phyloP scores from a whole-genome alignment of 2,329 filamentous ascomycete genomes.

The Annulohypoxylon truncatum region DNA sequence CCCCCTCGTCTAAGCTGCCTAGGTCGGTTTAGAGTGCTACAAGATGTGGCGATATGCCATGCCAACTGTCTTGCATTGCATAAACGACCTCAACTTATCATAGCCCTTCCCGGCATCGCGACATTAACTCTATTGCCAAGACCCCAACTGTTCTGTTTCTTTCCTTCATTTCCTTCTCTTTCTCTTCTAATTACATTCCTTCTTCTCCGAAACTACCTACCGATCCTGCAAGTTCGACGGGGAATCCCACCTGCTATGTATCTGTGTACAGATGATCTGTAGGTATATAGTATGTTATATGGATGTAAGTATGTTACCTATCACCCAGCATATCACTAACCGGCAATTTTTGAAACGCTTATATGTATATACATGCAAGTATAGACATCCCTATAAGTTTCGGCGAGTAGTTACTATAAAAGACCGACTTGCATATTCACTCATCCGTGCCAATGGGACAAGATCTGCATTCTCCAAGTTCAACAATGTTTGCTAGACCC shows the following conservation, averaged over 20 bases:
- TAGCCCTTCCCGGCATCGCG: slow-evolving; percentile 30
- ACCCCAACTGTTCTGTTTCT: slow-evolving; percentile 15
- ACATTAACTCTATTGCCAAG: slow-evolving; percentile 26
- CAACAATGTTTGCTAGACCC: slow-evolving; percentile 12
- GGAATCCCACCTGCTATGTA: slow-evolving; percentile 16
- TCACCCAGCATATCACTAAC: slow-evolving; percentile 8
- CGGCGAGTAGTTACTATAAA: slow-evolving; percentile 21
- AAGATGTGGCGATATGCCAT: slow-evolving; percentile 50
- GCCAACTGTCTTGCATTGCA: slow-evolving; percentile 54
- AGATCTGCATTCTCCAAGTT: slow-evolving; percentile 6
- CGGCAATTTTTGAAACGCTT: slow-evolving; percentile 19
- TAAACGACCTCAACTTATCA: slow-evolving; percentile 48
- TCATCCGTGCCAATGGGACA: slow-evolving; percentile 32
- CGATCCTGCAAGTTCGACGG: slow-evolving; percentile 21
- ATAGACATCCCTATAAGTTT: background rate
- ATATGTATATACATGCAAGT: background rate
- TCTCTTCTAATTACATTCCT: background rate
- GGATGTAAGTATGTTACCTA: background rate
- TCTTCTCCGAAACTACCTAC: background rate
- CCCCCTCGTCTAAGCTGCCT: slow-evolving; percentile 9
- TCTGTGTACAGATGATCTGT: no score
- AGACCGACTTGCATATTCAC: slow-evolving; percentile 22
- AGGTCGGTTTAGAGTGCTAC: slow-evolving; percentile 22
- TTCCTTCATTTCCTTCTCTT: background rate
- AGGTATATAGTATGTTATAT: slow-evolving; percentile 3